These are phyloP conservation scores for Clitoria ternatea DNA, from an alignment of 306 rosid species.

Conservation along the genomic window DNA sequence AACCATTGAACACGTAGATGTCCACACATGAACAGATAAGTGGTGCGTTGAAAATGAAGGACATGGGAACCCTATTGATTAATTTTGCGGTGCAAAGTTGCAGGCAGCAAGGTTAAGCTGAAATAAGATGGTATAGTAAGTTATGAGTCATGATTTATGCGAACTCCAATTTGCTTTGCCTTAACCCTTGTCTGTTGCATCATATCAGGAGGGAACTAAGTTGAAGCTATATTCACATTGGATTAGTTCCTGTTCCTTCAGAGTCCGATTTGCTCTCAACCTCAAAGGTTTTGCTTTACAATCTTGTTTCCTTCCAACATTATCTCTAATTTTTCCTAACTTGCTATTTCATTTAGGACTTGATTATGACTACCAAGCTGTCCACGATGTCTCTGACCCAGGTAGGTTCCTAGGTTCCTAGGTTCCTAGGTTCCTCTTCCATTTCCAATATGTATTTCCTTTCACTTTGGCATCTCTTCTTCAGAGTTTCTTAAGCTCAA, in stretches of 20 bases:
- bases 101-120: no score
- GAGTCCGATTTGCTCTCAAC: constrained; percentile 33
- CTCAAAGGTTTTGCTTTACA: constrained; percentile 42
- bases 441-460: no score
- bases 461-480: neutral
- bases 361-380: constrained; percentile 47
- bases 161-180: neutral
- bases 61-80: no score
- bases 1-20: no score
- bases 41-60: no score
- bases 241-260: constrained; percentile 28
- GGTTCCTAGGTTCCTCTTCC: no score
- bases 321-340: neutral
- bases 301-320: neutral
- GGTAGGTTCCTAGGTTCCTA: no score
- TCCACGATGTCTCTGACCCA: constrained; percentile 22
- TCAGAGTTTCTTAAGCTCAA: constrained; percentile 52
- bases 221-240: constrained; percentile 25
- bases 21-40: no score
- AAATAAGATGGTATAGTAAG: no score
- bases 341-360: constrained; percentile 27
- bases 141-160: no score
- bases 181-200: neutral
- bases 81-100: no score
- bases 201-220: neutral